These are phyloP conservation scores for Cucumis cinereus DNA, from an alignment of 306 rosid genomes.

Conservation along the genomic window DNA sequence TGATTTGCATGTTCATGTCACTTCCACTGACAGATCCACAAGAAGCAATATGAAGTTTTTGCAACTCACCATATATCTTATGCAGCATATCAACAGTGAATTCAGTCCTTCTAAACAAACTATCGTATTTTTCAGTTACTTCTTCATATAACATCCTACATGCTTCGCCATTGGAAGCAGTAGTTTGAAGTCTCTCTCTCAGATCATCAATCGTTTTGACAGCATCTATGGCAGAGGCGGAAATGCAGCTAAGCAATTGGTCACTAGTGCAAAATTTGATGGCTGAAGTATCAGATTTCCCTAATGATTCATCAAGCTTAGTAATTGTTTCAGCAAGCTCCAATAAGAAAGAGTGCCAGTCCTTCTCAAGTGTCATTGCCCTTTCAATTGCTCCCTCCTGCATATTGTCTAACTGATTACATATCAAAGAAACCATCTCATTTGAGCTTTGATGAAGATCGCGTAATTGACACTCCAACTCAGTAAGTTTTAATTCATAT, in stretches of 20 bases:
- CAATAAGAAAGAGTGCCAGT: slow-evolving; percentile 38
- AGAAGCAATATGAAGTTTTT: slow-evolving; percentile 30
- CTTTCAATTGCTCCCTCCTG: slow-evolving; percentile 50
- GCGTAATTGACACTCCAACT: slow-evolving; percentile 33
- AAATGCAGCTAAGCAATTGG: slow-evolving; percentile 18
- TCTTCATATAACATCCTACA: slow-evolving; percentile 37
- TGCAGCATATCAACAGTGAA: slow-evolving; percentile 35
- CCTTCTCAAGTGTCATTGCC: slow-evolving; percentile 44
- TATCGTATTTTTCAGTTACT: slow-evolving; percentile 36
- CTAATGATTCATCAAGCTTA: slow-evolving; percentile 52
- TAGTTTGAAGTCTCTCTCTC: slow-evolving; percentile 47
- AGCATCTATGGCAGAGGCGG: slow-evolving; percentile 48
- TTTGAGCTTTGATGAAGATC: slow-evolving; percentile 44
- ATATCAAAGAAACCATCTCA: slow-evolving; percentile 42
- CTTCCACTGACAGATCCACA: slow-evolving; percentile 36
- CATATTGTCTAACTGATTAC: slow-evolving; percentile 45
- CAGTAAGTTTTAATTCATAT: slow-evolving; percentile 41
- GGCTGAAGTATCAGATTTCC: slow-evolving; percentile 19
- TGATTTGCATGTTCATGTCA: slow-evolving; percentile 25
- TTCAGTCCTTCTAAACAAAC: slow-evolving; percentile 52
- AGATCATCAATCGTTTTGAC: slow-evolving; percentile 49
- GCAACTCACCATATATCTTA: slow-evolving; percentile 36
- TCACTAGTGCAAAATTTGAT: slow-evolving; percentile 14
- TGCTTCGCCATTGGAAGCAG: slow-evolving; percentile 34
- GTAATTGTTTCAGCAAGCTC: slow-evolving; percentile 38